Percentiles rank a stretch among this genome's conserved stretches.
phyloP scores from a whole-genome alignment of 2,329 filamentous ascomycete genomes.

The Parastagonospora nodorum region DNA sequence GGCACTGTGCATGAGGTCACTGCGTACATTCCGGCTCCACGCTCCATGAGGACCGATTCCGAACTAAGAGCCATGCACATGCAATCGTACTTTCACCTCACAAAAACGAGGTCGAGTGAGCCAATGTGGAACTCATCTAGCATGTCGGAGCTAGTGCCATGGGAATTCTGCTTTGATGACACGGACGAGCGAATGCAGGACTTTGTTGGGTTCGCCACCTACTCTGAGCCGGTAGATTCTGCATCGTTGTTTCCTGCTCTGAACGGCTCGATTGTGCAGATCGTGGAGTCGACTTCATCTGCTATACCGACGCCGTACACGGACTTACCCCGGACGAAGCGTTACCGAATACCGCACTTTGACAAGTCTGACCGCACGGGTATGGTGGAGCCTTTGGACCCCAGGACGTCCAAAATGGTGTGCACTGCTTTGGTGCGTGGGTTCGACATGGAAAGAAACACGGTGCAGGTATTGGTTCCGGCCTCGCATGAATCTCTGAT shows the following conservation, averaged over 20 bases:
- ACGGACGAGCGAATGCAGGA: slow-evolving; percentile 52
- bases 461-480: slow-evolving; percentile 70
- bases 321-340: slow-evolving; percentile 48
- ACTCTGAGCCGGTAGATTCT: slow-evolving; percentile 66
- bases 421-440: slow-evolving; percentile 73
- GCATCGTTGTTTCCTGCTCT: slow-evolving; percentile 67
- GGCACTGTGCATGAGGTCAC: slow-evolving; percentile 60
- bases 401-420: slow-evolving; percentile 62
- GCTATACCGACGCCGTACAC: slow-evolving; percentile 26
- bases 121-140: slow-evolving; percentile 59
- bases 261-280: slow-evolving; percentile 71
- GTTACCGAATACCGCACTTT: slow-evolving; percentile 67
- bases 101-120: slow-evolving; percentile 12
- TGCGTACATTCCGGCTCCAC: slow-evolving; percentile 52
- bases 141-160: slow-evolving; percentile 63
- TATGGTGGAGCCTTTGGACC: slow-evolving; percentile 58
- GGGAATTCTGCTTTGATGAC: slow-evolving; percentile 65
- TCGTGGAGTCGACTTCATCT: slow-evolving; percentile 64
- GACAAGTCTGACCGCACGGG: slow-evolving; percentile 52
- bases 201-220: slow-evolving; percentile 68
- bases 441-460: slow-evolving; percentile 61
- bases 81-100: slow-evolving; percentile 76
- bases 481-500: slow-evolving; percentile 45
- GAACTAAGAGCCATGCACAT: slow-evolving; percentile 75
- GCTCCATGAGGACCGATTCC: slow-evolving; percentile 61